Base-by-base conservation (phyloP, 1,139 yeast genomes). In the Meyerozyma guilliermondii region DNA sequence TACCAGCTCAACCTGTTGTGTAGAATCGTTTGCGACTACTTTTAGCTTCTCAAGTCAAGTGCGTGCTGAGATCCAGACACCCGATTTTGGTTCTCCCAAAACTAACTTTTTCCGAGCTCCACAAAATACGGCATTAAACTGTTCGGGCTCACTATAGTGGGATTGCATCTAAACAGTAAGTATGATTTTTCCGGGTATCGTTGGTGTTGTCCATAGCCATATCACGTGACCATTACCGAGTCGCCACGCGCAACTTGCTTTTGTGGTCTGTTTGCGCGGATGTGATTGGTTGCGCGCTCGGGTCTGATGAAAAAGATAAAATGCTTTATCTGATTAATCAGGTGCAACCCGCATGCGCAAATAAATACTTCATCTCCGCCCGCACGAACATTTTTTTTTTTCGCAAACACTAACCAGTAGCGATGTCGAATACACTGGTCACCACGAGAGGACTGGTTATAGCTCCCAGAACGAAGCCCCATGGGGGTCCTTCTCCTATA, bases 401-500 rank as follows among this genome's bases (percentile, higher is more conserved):
- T 3, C 7, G 7, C 6, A 27, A 3, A 13, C 6, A 27, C 40
- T 27, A 20, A n/a, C 27, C 26, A 16, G 20, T 9, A 13, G 20
- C 23, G 37, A 29, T 29, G 16, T n/a, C 35, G 11, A 34, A 33
- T n/a, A 14, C 16, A 8, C 24, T n/a, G 14, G 60, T 60, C 65
- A 47, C 59, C 27, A 33, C 61, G 14, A 53, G 57, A 41, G 66
- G 62, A 29, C 58, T 68, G 28, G 55, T 60, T 39, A 65, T 70
- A 40, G 72, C 73, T 2, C 75, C 76, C 5, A 60, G 73, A 49
- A 60, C 56, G 26, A 46, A 41, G 47, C 44, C 34, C 26, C 42
- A 56, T 52, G 68, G 68, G 5, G 36, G 24, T 3, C 68, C 64
- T 8, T 63, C 70, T 13, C 71, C 73, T 3, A 52, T 58, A 20